phyloP scores from a whole-genome alignment of 2,329 filamentous ascomycete genomes.

The Aspergillus brasiliensis region DNA sequence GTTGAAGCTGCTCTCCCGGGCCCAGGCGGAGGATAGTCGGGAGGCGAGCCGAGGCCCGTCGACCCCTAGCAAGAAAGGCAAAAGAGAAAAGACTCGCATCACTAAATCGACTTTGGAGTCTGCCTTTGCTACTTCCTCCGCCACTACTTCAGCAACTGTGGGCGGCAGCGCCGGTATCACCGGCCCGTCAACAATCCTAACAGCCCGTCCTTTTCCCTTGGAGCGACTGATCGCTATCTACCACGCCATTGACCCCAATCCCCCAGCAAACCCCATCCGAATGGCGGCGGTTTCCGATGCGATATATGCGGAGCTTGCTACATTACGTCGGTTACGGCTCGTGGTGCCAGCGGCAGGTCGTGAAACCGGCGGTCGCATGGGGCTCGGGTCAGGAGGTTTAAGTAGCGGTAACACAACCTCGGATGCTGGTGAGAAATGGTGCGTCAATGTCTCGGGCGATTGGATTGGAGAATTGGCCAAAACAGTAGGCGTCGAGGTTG shows the following conservation, averaged over 20 bases:
- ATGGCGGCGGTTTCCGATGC: constrained; percentile 43
- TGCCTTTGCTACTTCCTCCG: constrained; percentile 43
- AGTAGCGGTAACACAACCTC: constrained; percentile 39
- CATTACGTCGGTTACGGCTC: constrained; percentile 48
- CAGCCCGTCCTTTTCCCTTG: constrained; percentile 47
- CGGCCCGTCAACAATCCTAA: constrained; percentile 43
- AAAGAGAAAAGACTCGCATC: constrained; percentile 41
- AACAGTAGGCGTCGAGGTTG: constrained; percentile 49
- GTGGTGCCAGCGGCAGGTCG: constrained; percentile 46
- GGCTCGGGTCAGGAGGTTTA: constrained; percentile 26
- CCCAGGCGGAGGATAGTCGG: constrained; percentile 38
- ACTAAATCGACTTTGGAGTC: constrained; percentile 44
- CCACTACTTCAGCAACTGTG: constrained; percentile 37
- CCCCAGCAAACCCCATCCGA: constrained; percentile 42
- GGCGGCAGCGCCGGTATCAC: constrained; percentile 34
- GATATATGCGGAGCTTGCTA: constrained; percentile 50
- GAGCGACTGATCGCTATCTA: constrained; percentile 52
- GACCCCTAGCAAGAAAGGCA: constrained; percentile 38
- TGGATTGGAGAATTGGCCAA: constrained; percentile 50
- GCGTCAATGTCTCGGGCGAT: constrained; percentile 50
- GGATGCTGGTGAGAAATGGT: constrained; percentile 51
- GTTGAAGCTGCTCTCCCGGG: constrained; percentile 44
- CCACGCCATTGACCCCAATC: constrained; percentile 50
- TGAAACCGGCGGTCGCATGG: constrained; percentile 32
- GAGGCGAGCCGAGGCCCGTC: constrained; percentile 30